phyloP scores from a whole-genome alignment of 1,284 basidiomycete genomes.

The Tylopilus microsporus region DNA sequence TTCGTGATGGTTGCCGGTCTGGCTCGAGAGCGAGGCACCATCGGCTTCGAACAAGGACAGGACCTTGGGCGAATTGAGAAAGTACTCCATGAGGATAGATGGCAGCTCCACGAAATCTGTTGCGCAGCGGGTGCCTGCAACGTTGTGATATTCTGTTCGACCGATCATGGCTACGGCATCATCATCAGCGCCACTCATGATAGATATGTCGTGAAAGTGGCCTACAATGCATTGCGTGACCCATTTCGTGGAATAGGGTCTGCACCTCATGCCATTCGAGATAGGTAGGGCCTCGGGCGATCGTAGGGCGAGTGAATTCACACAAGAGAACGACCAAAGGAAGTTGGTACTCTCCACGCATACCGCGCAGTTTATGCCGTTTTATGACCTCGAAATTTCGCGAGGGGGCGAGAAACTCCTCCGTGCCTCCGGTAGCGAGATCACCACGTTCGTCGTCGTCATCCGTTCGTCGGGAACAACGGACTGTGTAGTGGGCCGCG shows the following conservation, averaged over 20 bases:
- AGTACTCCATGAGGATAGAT: constrained; percentile 98
- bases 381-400: constrained; percentile 58
- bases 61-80: constrained; percentile 81
- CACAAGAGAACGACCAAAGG: constrained; percentile 90
- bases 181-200: constrained; percentile 16
- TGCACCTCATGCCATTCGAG: constrained; percentile 93
- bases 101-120: constrained; percentile 98
- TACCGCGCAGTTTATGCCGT: constrained; percentile 52
- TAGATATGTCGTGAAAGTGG: constrained; percentile 16
- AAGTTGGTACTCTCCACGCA: constrained; percentile 75
- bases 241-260: constrained; percentile 98
- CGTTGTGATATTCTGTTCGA: constrained; percentile 95
- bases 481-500: constrained; percentile 96
- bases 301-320: constrained; percentile 72
- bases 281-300: constrained; percentile 62
- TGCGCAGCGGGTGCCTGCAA: constrained; percentile 95
- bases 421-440: constrained; percentile 41
- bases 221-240: constrained; percentile 93
- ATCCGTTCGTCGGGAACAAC: constrained; percentile 89
- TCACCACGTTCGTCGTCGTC: constrained; percentile 81
- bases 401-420: constrained; percentile 42
- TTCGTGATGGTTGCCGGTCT: constrained; percentile 56
- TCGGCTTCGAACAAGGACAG: constrained; percentile 70
- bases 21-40: constrained; percentile 39
- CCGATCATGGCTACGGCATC: constrained; percentile 85